A percentile compares a stretch with the other conserved stretches of the same genome.
Conservation (phyloP, 2,329 filamentous ascomycete genomes). For the Fusarium sp. region DNA sequence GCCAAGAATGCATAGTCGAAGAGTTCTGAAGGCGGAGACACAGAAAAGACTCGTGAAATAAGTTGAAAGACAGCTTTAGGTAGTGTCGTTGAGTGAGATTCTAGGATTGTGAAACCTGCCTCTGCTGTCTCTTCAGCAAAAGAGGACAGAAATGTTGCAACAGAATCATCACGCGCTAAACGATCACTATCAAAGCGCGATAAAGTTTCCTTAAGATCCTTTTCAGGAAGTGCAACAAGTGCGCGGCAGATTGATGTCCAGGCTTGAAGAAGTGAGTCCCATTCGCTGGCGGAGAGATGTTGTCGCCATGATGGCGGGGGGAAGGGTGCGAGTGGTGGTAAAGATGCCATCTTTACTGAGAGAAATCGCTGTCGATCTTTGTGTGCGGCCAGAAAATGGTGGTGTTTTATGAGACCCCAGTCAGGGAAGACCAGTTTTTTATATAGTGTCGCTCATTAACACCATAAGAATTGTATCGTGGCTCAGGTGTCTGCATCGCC, state of each 20-base stretch:
- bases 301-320: conserved; percentile 75
- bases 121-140: conserved; percentile 69
- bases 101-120: conserved; percentile 51
- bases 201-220: conserved; percentile 64
- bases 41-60: conserved; percentile 64
- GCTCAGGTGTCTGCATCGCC: conserved; percentile 46
- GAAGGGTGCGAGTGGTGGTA: conserved; percentile 82
- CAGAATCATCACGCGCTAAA: conserved; percentile 66
- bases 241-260: conserved; percentile 77
- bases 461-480: conserved; percentile 8
- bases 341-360: conserved; percentile 52
- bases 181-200: conserved; percentile 45
- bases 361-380: background rate
- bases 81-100: conserved; percentile 58
- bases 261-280: conserved; percentile 79
- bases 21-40: conserved; percentile 58
- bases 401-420: background rate
- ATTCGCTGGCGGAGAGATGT: conserved; percentile 75
- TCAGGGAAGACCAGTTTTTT: conserved; percentile 6
- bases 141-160: conserved; percentile 72
- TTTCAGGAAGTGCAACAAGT: conserved; percentile 68
- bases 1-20: conserved; percentile 75
- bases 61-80: conserved; percentile 74
- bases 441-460: conserved; percentile 2
- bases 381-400: background rate